Evolutionary conservation across 2,329 filamentous ascomycete genomes (phyloP).

Genomic region (Cytospora schulzeri): DNA sequence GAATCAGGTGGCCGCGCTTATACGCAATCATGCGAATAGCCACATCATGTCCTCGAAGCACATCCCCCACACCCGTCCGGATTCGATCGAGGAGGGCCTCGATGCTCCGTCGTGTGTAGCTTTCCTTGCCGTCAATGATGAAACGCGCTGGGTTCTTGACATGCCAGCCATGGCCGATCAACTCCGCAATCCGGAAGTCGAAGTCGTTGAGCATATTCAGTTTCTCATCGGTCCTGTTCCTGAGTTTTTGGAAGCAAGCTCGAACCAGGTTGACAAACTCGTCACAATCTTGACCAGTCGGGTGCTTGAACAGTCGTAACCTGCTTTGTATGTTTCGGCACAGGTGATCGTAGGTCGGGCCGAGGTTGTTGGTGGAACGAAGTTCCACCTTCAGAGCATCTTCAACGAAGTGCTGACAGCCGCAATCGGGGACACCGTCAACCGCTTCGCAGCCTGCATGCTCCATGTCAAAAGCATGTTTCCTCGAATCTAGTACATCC

Average conservation of each 20-base stretch:
- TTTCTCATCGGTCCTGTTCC: conserved; percentile 45
- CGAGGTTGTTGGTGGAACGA: conserved; percentile 52
- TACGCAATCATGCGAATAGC: conserved; percentile 50
- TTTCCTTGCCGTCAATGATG: conserved; percentile 44
- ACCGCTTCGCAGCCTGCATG: conserved; percentile 41
- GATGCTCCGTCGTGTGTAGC: conserved; percentile 47
- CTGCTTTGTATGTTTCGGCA: conserved; percentile 46
- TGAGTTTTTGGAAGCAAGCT: conserved; percentile 39
- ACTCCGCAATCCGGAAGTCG: conserved; percentile 49
- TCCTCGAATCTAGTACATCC: conserved; percentile 43
- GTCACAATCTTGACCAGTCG: conserved; percentile 46
- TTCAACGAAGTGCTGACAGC: conserved; percentile 45
- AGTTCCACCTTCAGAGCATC: conserved; percentile 50
- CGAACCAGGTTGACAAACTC: conserved; percentile 47
- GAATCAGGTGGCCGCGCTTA: conserved; percentile 55
- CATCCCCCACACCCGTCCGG: conserved; percentile 52
- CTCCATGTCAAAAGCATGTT: conserved; percentile 44
- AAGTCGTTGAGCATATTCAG: conserved; percentile 50
- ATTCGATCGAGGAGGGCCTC: conserved; percentile 54
- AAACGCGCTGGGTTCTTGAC: conserved; percentile 50
- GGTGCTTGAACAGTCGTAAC: conserved; percentile 48
- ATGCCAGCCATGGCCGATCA: conserved; percentile 50
- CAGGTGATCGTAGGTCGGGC: conserved; percentile 49
- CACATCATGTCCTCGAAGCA: conserved; percentile 50
- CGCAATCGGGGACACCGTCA: conserved; percentile 42